phyloP scores from a whole-genome alignment of 2,329 filamentous ascomycete species.

The Scytalidium sp. region DNA sequence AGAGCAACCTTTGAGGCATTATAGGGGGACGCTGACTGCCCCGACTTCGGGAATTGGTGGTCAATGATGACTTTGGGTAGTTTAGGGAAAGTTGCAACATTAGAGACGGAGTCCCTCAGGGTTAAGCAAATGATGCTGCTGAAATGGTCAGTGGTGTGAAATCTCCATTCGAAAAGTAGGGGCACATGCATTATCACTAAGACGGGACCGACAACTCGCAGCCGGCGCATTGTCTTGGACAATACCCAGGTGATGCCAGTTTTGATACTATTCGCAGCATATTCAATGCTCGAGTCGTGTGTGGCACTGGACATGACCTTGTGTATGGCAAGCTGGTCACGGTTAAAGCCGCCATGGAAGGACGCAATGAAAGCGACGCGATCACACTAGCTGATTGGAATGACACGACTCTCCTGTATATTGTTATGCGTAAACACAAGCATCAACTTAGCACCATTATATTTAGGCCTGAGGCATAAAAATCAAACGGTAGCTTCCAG shows the following conservation, averaged over 20 bases:
- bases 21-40: conserved; percentile 12
- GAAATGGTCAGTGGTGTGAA: not conserved
- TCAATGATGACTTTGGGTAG: conserved; percentile 19
- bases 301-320: not conserved
- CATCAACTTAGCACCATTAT: too few species aligned
- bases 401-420: too few species aligned
- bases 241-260: conserved; percentile 16
- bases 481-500: too few species aligned
- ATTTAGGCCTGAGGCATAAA: too few species aligned
- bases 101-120: conserved; percentile 17
- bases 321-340: not conserved
- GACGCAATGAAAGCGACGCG: too few species aligned
- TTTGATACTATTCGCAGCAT: conserved; percentile 23
- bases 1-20: conserved; percentile 41
- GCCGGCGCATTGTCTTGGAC: conserved; percentile 25
- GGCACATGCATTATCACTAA: conserved; percentile 23
- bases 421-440: too few species aligned
- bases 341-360: too few species aligned
- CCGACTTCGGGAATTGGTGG: conserved; percentile 8
- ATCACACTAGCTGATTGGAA: too few species aligned
- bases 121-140: conserved; percentile 18
- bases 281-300: conserved; percentile 25
- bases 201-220: conserved; percentile 22
- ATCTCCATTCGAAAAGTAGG: not conserved
- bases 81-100: conserved; percentile 4